phyloP scores from a whole-genome alignment of 352 stramenopile genomes.

The Globisporangium middletonii region DNA sequence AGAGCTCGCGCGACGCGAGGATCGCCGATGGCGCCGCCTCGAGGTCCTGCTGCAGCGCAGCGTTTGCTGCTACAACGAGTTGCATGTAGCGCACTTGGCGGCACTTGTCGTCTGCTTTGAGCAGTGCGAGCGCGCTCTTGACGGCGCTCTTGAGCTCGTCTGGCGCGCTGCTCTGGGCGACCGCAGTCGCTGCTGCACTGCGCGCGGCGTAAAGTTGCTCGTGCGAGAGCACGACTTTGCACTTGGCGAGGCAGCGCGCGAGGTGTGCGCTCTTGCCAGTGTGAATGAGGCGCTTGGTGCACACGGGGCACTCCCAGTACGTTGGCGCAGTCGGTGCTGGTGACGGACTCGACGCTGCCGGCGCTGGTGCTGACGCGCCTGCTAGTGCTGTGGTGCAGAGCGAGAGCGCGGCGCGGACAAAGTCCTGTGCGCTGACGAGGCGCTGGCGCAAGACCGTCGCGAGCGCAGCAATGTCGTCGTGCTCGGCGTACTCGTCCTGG shows the following conservation, averaged over 20 bases:
- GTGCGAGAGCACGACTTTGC: slow-evolving; percentile 5
- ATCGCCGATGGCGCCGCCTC: background rate
- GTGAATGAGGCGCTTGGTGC: slow-evolving; percentile 5
- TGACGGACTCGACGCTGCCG: background rate
- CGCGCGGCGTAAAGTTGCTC: slow-evolving; percentile 7
- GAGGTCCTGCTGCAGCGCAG: slow-evolving; percentile 6
- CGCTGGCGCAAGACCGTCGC: slow-evolving; percentile 6
- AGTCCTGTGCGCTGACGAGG: slow-evolving; percentile 5
- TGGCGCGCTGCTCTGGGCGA: background rate
- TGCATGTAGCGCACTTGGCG: slow-evolving; percentile 14
- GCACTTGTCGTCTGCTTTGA: slow-evolving; percentile 3
- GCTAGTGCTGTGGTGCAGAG: background rate
- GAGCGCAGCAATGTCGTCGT: background rate
- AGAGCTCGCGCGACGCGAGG: slow-evolving; percentile 5
- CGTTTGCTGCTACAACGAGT: slow-evolving; percentile 9
- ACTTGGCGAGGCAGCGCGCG: slow-evolving; percentile 9
- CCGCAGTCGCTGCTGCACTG: background rate
- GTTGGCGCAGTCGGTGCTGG: background rate
- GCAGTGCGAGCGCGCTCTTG: background rate
- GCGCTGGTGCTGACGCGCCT: background rate
- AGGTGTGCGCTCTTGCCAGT: slow-evolving; percentile 9
- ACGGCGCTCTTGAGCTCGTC: slow-evolving; percentile 8
- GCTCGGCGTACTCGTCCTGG: slow-evolving; percentile 5
- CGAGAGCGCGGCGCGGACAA: slow-evolving; percentile 7
- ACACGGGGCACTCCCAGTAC: slow-evolving; percentile 14